Conservation (phyloP, 345 rosid species). For the Salix arbutifolia region DNA sequence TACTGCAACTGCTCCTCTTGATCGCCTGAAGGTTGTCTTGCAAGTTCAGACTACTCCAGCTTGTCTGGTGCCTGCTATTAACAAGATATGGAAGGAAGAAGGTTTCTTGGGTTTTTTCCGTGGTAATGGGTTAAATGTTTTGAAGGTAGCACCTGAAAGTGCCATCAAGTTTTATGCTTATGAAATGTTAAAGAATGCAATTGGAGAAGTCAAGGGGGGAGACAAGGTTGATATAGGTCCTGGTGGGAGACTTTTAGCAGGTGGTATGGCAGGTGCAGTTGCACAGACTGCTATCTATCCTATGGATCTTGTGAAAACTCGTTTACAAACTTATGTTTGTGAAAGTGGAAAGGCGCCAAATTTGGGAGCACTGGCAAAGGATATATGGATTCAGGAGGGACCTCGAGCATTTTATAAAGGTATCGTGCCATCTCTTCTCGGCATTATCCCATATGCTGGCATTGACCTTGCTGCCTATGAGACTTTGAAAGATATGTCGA, state of each 20-base stretch:
- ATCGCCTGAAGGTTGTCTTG: constrained; percentile 75
- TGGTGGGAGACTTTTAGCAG: constrained; percentile 62
- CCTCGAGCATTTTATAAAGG: constrained; percentile 85
- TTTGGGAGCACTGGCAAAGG: constrained; percentile 51
- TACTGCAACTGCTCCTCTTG: constrained; percentile 86
- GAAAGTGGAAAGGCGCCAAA: constrained; percentile 63
- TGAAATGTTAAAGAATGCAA: constrained; percentile 60
- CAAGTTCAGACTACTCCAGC: constrained; percentile 73
- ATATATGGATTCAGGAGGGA: constrained; percentile 79
- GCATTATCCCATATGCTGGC: constrained; percentile 92
- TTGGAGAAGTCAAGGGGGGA: constrained; percentile 48
- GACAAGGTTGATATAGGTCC: constrained; percentile 55
- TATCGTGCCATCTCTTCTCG: constrained; percentile 78
- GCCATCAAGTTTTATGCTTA: constrained; percentile 79
- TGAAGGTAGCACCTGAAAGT: constrained; percentile 93
- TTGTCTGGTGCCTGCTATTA: constrained; percentile 55
- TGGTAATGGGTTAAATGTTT: constrained; percentile 76
- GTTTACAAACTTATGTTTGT: constrained; percentile 68
- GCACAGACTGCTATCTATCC: constrained; percentile 89
- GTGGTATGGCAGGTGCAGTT: constrained; percentile 92
- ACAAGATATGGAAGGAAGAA: constrained; percentile 59
- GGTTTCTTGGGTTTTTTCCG: constrained; percentile 64
- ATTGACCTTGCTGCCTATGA: constrained; percentile 94
- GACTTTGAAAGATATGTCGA: constrained; percentile 75
- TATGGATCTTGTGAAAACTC: constrained; percentile 86